Base-by-base conservation (phyloP, 257 asterid genomes). In the Solanum peruvianum region DNA sequence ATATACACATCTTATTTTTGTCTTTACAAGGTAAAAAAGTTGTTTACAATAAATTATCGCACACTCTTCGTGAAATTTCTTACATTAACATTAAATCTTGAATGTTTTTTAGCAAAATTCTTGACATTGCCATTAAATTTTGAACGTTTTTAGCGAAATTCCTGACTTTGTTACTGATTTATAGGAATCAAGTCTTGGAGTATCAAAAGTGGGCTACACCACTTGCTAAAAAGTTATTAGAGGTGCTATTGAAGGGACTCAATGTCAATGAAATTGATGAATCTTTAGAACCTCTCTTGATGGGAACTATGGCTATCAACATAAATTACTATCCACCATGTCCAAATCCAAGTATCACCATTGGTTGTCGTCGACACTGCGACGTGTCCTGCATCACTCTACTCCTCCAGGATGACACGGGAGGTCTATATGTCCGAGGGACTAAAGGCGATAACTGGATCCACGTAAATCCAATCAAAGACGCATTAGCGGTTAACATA, bases 361-460 rank as follows among this genome's bases (percentile, higher is more conserved):
- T 91, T 10, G 96, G 96, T 87, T 90, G 88, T 5, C 91, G 93
- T 3, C 85, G 86, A 14, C 96, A 93, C 27, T 89, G 94, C 3
- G 95, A 93, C 49, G 7, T 92, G 27, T 88, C 93, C 1, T 88
- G 92, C 9, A 89, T 93, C 6, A 91, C 95, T 1, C 13, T 92
- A 69, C 94, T 93, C 70, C 92, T 93, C 70, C 95, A 93, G 84
- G 95, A 93, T 3, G 94, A 93, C n/a, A 92, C 88, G 0, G 94
- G 95, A 1, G 95, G 96, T 23, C 93, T 93, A 15, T 92, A 89
- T 27, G 93, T 93, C 35, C 89, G 88, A 64, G 92, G 87, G 77
- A 12, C 56, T 8, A 89, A 87, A 31, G 62, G 64, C 9, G 87
- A 88, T 21, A 66, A 72, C 56, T 93, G 93, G 95, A 91, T 93